phyloP scores from a whole-genome alignment of 1,284 basidiomycete genomes.

The Trichosporon coremiiforme region DNA sequence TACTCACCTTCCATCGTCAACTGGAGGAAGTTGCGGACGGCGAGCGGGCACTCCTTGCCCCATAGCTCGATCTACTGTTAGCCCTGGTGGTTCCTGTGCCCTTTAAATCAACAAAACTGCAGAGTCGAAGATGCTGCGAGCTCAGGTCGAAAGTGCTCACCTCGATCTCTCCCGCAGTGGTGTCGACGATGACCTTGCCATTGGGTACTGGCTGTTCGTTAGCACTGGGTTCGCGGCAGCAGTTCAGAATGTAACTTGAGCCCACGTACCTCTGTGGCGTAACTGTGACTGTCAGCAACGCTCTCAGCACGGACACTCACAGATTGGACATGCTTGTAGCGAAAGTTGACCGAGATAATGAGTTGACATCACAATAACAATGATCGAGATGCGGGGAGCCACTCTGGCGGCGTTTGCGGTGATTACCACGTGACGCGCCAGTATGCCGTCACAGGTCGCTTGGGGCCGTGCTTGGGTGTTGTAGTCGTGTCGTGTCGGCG shows the following conservation, averaged over 20 bases:
- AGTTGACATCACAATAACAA: neutral
- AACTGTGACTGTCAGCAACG: slow-evolving; percentile 33
- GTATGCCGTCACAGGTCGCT: slow-evolving; percentile 3
- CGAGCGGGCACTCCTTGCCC: slow-evolving; percentile 91
- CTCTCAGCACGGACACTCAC: slow-evolving; percentile 34
- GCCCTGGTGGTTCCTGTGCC: neutral
- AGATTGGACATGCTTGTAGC: slow-evolving; percentile 39
- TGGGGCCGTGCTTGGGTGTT: slow-evolving; percentile 13
- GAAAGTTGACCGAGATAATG: neutral
- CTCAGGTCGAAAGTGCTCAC: slow-evolving; percentile 32
- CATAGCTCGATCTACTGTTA: slow-evolving; percentile 75
- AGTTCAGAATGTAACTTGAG: neutral
- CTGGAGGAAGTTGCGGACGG: slow-evolving; percentile 89
- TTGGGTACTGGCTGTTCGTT: slow-evolving; percentile 63
- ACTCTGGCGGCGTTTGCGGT: slow-evolving; percentile 2
- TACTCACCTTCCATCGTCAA: slow-evolving; percentile 83
- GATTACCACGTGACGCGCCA: slow-evolving; percentile 1
- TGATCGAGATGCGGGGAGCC: slow-evolving; percentile 7
- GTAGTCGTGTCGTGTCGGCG: slow-evolving; percentile 15
- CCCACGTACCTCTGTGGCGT: slow-evolving; percentile 48
- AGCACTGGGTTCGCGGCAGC: neutral
- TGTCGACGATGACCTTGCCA: slow-evolving; percentile 84
- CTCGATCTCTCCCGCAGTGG: slow-evolving; percentile 87
- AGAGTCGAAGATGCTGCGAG: neutral
- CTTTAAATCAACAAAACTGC: neutral